Evolutionary conservation across 2,329 filamentous ascomycete species (phyloP).

Genomic region (Fusarium guadeloupense): DNA sequence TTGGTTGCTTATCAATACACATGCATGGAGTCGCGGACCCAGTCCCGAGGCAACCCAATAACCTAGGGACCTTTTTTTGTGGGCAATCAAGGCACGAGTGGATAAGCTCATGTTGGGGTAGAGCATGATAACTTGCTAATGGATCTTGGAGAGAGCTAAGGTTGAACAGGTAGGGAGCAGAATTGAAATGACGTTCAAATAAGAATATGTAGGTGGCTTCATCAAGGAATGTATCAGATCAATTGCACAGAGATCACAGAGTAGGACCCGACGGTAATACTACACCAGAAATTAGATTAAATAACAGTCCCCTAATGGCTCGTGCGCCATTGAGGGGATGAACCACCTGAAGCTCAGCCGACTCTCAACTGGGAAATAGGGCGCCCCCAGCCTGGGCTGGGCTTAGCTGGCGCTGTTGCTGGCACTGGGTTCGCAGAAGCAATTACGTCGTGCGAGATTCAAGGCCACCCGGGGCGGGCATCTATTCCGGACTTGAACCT

Average conservation of each 20-base stretch:
- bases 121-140: neutral
- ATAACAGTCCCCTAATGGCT: conserved; percentile 24
- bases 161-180: neutral
- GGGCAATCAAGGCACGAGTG: conserved; percentile 9
- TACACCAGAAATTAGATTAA: neutral
- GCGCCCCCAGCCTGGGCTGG: conserved; percentile 11
- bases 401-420: too few relatives aligned
- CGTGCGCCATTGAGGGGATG: conserved; percentile 32
- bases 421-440: conserved; percentile 19
- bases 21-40: conserved; percentile 3
- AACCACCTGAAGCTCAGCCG: conserved; percentile 26
- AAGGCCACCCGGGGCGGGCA: conserved; percentile 12
- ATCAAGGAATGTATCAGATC: neutral
- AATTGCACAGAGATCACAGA: neutral
- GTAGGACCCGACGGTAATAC: too few relatives aligned
- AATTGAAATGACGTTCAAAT: conserved; percentile 4
- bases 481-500: conserved; percentile 6
- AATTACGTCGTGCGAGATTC: conserved; percentile 35
- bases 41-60: conserved; percentile 4
- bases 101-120: neutral
- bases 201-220: neutral
- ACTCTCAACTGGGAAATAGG: conserved; percentile 32
- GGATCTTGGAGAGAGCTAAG: neutral
- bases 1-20: conserved; percentile 24
- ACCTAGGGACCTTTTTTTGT: conserved; percentile 15